Conservation (phyloP, 2,329 filamentous ascomycete species). For the Aciculosporium take region DNA sequence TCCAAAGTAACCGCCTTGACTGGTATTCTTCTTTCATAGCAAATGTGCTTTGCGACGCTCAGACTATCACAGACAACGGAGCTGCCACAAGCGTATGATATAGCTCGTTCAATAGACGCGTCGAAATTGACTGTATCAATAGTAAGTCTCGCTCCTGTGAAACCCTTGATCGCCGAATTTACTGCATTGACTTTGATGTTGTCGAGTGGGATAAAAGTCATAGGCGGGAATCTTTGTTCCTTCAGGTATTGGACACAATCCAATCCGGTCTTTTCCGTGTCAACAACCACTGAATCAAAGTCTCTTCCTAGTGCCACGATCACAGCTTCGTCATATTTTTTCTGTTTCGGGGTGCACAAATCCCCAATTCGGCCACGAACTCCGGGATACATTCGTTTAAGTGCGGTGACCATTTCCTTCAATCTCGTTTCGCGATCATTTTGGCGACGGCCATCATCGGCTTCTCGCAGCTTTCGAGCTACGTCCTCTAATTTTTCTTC, state of each 20-base stretch:
- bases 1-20: slow-evolving; percentile 92
- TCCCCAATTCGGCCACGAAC: slow-evolving; percentile 84
- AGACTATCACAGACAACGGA: slow-evolving; percentile 88
- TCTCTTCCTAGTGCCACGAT: slow-evolving; percentile 83
- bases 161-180: slow-evolving; percentile 80
- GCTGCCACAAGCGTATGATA: slow-evolving; percentile 88
- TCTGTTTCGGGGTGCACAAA: slow-evolving; percentile 90
- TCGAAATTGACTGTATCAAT: slow-evolving; percentile 97
- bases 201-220: slow-evolving; percentile 91
- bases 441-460: slow-evolving; percentile 72
- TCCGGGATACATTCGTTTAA: slow-evolving; percentile 84
- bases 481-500: slow-evolving; percentile 84
- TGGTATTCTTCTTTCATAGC: slow-evolving; percentile 69
- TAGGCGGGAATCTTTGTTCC: slow-evolving; percentile 71
- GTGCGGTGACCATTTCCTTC: slow-evolving; percentile 69
- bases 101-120: slow-evolving; percentile 71
- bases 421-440: slow-evolving; percentile 66
- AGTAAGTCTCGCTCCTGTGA: slow-evolving; percentile 72
- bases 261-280: slow-evolving; percentile 84
- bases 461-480: slow-evolving; percentile 66
- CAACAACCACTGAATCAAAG: slow-evolving; percentile 88
- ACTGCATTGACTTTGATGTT: slow-evolving; percentile 91
- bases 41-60: slow-evolving; percentile 74
- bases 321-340: slow-evolving; percentile 88
- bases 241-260: slow-evolving; percentile 93